These are phyloP conservation scores for Kwoniella botswanensis DNA, from an alignment of 768 basidiomycete species.

Conservation along the genomic window DNA sequence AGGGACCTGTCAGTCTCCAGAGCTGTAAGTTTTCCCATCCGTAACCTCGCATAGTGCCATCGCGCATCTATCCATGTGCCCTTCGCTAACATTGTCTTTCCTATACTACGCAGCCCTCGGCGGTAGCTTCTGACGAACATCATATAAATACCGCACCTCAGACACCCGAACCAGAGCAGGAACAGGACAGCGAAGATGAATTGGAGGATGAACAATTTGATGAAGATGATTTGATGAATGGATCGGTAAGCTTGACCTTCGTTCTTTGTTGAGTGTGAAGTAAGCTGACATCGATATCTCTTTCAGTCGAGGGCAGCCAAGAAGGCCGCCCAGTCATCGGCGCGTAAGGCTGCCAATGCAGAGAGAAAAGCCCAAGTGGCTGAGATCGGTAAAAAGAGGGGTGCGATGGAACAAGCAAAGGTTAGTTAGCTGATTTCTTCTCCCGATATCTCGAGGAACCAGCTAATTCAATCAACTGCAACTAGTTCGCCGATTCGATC, in stretches of 20 bases:
- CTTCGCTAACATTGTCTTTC: too few relatives aligned
- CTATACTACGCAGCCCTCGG: conserved; percentile 36
- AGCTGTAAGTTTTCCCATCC: conserved; percentile 65
- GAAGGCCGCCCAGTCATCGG: conserved; percentile 38
- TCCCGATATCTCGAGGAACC: neutral
- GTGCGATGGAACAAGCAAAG: conserved; percentile 49
- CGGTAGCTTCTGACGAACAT: conserved; percentile 72
- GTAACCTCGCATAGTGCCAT: neutral
- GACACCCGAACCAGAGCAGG: conserved; percentile 31
- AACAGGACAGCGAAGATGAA: conserved; percentile 36
- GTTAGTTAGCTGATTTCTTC: conserved; percentile 28
- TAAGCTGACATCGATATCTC: too few relatives aligned
- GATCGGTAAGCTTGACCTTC: conserved; percentile 5
- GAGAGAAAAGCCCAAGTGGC: conserved; percentile 46
- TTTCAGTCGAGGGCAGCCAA: conserved; percentile 5
- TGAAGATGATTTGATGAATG: conserved; percentile 39
- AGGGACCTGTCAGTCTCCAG: conserved; percentile 78
- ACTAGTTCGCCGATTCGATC: conserved; percentile 84
- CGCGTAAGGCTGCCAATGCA: conserved; percentile 48
- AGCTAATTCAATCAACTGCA: neutral
- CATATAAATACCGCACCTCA: conserved; percentile 63
- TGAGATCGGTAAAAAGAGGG: conserved; percentile 42
- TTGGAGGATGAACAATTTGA: conserved; percentile 40
- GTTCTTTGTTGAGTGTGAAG: too few relatives aligned
- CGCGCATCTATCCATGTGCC: neutral